Base-by-base conservation (phyloP, 352 stramenopile species). In the Phytopythium chamaehyphon region DNA sequence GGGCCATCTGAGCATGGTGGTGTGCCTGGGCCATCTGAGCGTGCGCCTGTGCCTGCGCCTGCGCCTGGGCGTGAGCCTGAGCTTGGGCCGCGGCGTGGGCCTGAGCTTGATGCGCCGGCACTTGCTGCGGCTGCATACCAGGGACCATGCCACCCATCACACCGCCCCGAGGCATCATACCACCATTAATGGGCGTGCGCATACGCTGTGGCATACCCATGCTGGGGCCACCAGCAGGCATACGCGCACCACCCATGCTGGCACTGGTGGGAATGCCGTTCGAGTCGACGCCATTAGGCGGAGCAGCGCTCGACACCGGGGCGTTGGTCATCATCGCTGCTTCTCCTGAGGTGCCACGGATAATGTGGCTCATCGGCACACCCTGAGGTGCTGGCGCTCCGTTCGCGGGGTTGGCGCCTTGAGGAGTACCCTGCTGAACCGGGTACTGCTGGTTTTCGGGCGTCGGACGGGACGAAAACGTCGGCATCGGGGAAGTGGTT, bases 401-500 rank as follows among this genome's bases (percentile, higher is more conserved):
- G 18, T 51, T 51, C 28, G 45, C 45, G 18, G 45, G 45, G 45
- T 51, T 51, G n/a, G 26, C 45, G 31, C 45, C 45, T 33, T 51
- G 40, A 33, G 50, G 43, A 14, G 36, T 53, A 14, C 43, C 51
- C 16, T 64, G 57, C 55, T 82, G 73, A 33, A 59, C 71, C 18
- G 71, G 74, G 47, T 88, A 86, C 49, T 81, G 43, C 15, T 49
- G 73, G 23, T 57, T 75, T 57, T 90, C 79, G 5, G 72, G 67
- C 18, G 72, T 85, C 5, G 76, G 73, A 44, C 79, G 68, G 3
- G 76, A 80, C 39, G 82, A 88, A 47, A 93, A 93, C 19, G 82
- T 90, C 44, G 82, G 82, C 83, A 93, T 93, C 1, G 83, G 83
- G n/a, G 83, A 90, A 15, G 80, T 93, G 6, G 83, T 93, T 12